These are phyloP conservation scores for Fusarium xylarioides DNA, from an alignment of 2,329 filamentous ascomycete genomes.

Conservation along the genomic window DNA sequence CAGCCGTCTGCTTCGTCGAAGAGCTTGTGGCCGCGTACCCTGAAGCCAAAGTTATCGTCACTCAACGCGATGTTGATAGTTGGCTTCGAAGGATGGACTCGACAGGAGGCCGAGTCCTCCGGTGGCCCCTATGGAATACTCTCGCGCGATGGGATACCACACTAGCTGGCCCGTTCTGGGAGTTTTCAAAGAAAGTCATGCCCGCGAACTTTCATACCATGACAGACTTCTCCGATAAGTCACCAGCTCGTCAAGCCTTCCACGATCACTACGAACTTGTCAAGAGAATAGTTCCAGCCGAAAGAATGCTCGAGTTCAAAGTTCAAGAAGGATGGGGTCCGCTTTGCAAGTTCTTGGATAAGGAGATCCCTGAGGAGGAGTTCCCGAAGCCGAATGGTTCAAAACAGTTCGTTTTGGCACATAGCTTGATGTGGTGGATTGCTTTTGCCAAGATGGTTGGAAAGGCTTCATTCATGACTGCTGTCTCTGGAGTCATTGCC, in stretches of 20 bases:
- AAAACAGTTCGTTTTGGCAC: constrained; percentile 17
- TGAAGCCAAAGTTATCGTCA: constrained; percentile 27
- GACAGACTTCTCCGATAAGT: constrained; percentile 15
- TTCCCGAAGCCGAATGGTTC: constrained; percentile 26
- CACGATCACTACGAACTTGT: constrained; percentile 11
- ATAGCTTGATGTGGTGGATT: constrained; percentile 34
- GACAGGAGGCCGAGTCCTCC: constrained; percentile 6
- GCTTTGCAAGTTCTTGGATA: constrained; percentile 19
- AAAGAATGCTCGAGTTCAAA: constrained; percentile 7
- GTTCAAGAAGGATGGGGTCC: constrained; percentile 24
- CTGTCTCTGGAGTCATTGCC: constrained; percentile 9
- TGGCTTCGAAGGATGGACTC: constrained; percentile 30
- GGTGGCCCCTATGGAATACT: constrained; percentile 33
- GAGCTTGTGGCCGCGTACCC: constrained; percentile 31
- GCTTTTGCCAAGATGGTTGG: constrained; percentile 27
- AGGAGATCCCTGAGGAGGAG: not conserved
- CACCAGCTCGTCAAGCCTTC: constrained; percentile 11
- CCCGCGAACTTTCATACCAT: constrained; percentile 9
- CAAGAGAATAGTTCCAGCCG: not conserved
- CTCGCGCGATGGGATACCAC: constrained; percentile 9
- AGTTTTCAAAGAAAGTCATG: constrained; percentile 21
- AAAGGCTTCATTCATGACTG: constrained; percentile 3
- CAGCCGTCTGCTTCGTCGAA: constrained; percentile 25
- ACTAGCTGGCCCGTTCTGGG: constrained; percentile 21
- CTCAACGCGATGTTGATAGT: constrained; percentile 8